Conservation (phyloP, 305 asterid genomes). For the Fraxinus ornus region DNA sequence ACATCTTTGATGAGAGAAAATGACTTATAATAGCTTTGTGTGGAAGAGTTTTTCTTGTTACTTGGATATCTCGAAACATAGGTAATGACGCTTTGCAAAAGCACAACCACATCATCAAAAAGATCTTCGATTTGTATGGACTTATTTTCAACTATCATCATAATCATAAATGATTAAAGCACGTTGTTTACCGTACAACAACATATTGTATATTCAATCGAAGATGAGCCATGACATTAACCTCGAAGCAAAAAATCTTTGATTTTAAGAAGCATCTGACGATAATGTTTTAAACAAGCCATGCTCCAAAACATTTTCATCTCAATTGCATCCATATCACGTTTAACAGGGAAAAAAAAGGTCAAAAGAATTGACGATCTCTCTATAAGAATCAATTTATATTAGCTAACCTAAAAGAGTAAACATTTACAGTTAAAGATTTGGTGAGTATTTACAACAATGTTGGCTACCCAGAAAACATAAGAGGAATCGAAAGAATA, state of each 20-base stretch:
- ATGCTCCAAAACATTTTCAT: slow-evolving; percentile 17
- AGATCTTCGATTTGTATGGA: not conserved
- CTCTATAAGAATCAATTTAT: slow-evolving; percentile 27
- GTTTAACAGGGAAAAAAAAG: not conserved
- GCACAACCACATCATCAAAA: not conserved
- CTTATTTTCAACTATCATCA: not conserved
- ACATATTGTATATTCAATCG: not conserved
- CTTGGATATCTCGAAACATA: not conserved
- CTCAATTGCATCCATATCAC: slow-evolving; percentile 15
- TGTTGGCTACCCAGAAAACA: slow-evolving; percentile 38
- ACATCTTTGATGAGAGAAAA: not conserved
- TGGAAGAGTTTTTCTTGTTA: not conserved
- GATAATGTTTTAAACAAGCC: not conserved
- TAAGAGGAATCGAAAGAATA: not conserved
- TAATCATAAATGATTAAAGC: not conserved
- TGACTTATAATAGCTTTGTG: not conserved
- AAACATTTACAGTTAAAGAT: slow-evolving; percentile 34
- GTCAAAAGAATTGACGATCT: slow-evolving; percentile 29
- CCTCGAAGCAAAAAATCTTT: not conserved
- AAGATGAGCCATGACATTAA: not conserved
- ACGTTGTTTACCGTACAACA: not conserved
- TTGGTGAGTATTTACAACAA: slow-evolving; percentile 41
- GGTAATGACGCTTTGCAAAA: not conserved
- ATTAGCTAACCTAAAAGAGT: slow-evolving; percentile 36
- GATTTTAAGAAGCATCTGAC: not conserved